phyloP scores from a whole-genome alignment of 306 rosid genomes.

The Rosa rugosa region DNA sequence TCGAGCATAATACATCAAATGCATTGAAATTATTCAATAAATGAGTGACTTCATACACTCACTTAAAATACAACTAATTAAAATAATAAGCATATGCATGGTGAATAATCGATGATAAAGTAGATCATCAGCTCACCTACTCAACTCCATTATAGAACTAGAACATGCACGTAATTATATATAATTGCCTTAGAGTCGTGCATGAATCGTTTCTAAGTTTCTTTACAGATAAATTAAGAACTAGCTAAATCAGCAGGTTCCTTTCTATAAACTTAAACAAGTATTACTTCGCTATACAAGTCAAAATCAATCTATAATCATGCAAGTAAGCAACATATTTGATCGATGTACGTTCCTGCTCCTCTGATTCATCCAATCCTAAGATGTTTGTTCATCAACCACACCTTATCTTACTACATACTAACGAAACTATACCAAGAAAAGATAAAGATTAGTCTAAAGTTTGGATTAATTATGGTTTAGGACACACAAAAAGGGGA shows the following conservation, averaged over 20 bases:
- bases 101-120: background rate
- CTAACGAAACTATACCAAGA: background rate
- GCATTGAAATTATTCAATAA: no score
- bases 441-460: background rate
- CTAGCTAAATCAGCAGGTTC: background rate
- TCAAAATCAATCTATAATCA: constrained; percentile 6
- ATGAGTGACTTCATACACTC: background rate
- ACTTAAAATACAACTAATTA: background rate
- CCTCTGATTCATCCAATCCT: background rate
- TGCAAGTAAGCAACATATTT: constrained; percentile 23
- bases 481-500: background rate
- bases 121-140: constrained; percentile 20
- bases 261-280: background rate
- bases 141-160: background rate
- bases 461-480: constrained; percentile 1
- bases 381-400: constrained; percentile 59
- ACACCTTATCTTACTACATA: constrained; percentile 21
- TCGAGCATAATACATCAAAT: background rate
- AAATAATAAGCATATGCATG: background rate
- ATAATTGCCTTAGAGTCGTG: background rate
- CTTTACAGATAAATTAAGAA: background rate
- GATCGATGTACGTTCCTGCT: constrained; percentile 23
- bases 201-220: background rate
- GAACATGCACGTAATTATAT: background rate
- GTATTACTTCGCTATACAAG: background rate